Conservation (phyloP, 495 filamentous ascomycete genomes). For the Penicillium bialowiezense region DNA sequence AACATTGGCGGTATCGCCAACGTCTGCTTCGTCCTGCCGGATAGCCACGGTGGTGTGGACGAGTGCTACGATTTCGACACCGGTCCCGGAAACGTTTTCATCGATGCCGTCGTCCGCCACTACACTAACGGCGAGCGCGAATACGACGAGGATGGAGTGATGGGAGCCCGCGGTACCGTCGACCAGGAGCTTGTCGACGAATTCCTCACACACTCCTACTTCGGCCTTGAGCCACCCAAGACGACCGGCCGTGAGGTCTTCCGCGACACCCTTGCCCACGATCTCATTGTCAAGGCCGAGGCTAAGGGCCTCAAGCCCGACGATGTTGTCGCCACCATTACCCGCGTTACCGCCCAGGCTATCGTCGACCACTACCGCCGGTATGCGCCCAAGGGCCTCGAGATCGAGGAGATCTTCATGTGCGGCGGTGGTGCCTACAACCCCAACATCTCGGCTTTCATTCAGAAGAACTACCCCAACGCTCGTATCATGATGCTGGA, state of each 20-base stretch:
- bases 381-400: slow-evolving; percentile 46
- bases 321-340: slow-evolving; percentile 54
- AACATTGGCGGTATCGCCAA: slow-evolving; percentile 62
- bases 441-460: slow-evolving; percentile 52
- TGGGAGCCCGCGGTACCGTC: slow-evolving; percentile 50
- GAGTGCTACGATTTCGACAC: slow-evolving; percentile 54
- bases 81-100: slow-evolving; percentile 41
- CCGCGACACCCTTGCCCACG: slow-evolving; percentile 49
- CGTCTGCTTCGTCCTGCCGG: slow-evolving; percentile 58
- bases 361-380: slow-evolving; percentile 55
- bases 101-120: slow-evolving; percentile 37
- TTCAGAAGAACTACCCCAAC: slow-evolving; percentile 46
- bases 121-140: slow-evolving; percentile 31
- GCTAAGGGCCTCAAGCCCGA: slow-evolving; percentile 41
- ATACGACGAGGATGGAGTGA: slow-evolving; percentile 46
- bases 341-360: slow-evolving; percentile 54
- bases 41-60: slow-evolving; percentile 44
- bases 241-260: slow-evolving; percentile 59
- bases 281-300: slow-evolving; percentile 45
- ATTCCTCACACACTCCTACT: slow-evolving; percentile 50
- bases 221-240: slow-evolving; percentile 49
- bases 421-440: slow-evolving; percentile 57
- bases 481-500: slow-evolving; percentile 53
- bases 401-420: slow-evolving; percentile 56
- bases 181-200: slow-evolving; percentile 52